Evolutionary conservation across 169 alveolate genomes (phyloP).

Genomic region (Toxoplasma gondii): DNA sequence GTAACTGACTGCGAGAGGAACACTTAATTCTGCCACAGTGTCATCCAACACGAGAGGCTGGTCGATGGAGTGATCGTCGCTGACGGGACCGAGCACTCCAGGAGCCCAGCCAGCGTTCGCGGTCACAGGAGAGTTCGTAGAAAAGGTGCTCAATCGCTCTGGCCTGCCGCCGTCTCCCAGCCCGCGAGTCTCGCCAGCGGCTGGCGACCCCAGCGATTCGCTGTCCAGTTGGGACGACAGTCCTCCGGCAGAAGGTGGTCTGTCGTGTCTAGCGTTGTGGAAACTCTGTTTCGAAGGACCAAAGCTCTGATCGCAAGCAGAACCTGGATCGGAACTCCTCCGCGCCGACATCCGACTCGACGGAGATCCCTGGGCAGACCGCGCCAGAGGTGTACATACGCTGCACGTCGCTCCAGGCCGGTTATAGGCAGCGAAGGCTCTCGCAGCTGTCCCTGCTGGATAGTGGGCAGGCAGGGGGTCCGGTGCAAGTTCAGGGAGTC

Average conservation of each 20-base stretch:
- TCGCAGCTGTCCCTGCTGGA: constrained; percentile 11
- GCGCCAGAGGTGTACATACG: neutral
- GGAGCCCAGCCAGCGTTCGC: neutral
- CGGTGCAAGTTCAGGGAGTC: neutral
- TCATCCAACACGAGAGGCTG: neutral
- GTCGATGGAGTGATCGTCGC: neutral
- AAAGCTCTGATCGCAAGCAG: no score
- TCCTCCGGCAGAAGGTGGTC: no score
- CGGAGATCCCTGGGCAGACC: neutral
- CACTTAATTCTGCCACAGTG: neutral
- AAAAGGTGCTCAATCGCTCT: no score
- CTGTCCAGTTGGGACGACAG: no score
- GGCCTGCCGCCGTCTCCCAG: no score
- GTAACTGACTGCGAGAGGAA: neutral
- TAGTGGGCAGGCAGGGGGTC: neutral
- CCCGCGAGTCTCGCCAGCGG: no score
- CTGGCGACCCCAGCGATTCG: no score
- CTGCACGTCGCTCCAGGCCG: constrained; percentile 3
- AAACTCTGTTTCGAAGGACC: no score
- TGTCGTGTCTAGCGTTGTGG: no score
- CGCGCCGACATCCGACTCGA: neutral
- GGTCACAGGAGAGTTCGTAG: neutral
- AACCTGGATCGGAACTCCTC: no score
- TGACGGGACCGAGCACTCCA: neutral
- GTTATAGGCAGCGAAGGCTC: neutral